Percentiles rank a stretch among this genome's conserved stretches.
Conservation (phyloP, 2,329 filamentous ascomycete species). For the Sclerotinia glacialis region DNA sequence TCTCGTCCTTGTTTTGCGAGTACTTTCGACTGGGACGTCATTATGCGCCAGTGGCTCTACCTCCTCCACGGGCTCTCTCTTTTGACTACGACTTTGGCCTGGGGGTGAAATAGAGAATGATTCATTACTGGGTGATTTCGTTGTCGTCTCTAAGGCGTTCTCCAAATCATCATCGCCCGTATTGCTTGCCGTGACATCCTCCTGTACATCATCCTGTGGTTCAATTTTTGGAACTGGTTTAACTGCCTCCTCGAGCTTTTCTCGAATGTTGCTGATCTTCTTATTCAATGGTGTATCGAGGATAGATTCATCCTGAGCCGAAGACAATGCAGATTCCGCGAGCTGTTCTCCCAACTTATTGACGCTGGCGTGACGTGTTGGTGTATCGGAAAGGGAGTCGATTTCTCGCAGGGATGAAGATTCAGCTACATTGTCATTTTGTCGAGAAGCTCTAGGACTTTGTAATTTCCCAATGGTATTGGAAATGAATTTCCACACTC, state of each 20-base stretch:
- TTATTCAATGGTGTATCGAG: background rate
- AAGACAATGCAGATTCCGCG: background rate
- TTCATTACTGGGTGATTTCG: background rate
- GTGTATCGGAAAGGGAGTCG: background rate
- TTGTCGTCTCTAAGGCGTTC: background rate
- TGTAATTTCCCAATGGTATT: slow-evolving; percentile 7
- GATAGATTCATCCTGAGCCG: background rate
- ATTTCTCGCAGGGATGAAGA: slow-evolving; percentile 4
- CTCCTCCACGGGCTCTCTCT: background rate
- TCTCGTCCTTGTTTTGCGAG: background rate
- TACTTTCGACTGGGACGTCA: background rate
- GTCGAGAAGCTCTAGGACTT: slow-evolving; percentile 2
- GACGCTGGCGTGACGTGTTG: slow-evolving; percentile 13
- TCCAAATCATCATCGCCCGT: background rate
- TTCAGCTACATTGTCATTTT: background rate
- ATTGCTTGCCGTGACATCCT: slow-evolving; percentile 6
- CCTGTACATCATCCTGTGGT: background rate
- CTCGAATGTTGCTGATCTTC: background rate
- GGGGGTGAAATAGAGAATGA: background rate
- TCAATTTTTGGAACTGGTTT: background rate
- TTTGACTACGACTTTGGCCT: background rate
- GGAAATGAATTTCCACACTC: background rate
- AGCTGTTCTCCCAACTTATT: background rate
- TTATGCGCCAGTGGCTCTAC: slow-evolving; percentile 7
- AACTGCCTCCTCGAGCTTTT: background rate